Percentiles rank a stretch among this genome's conserved stretches.
phyloP scores from a whole-genome alignment of 169 alveolate species.

The Haemoproteus tartakovskyi region DNA sequence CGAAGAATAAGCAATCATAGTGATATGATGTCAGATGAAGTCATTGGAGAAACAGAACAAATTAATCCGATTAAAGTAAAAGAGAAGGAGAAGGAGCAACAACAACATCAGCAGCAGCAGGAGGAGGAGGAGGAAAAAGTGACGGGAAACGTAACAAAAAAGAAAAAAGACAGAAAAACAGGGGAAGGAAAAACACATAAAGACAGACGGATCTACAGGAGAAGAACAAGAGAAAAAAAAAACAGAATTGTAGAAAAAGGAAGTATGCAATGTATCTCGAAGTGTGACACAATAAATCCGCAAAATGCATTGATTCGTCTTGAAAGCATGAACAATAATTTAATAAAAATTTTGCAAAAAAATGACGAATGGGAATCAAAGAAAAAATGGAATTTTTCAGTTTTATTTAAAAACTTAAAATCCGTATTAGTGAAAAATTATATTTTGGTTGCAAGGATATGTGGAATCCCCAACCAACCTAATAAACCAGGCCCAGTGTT shows the following conservation, averaged over 20 bases:
- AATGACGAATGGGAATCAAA: constrained; percentile 48
- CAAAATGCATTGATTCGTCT: constrained; percentile 1
- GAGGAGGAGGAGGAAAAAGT: too few species aligned
- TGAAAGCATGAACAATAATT: constrained; percentile 20
- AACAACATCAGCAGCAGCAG: too few species aligned
- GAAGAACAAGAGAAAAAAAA: not conserved
- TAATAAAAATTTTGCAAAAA: constrained; percentile 28
- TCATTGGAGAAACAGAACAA: too few species aligned
- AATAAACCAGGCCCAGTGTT: constrained; percentile 64
- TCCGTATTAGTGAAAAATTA: constrained; percentile 37
- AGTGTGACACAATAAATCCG: not conserved
- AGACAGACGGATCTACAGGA: not conserved
- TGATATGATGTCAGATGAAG: too few species aligned
- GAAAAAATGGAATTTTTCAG: constrained; percentile 57
- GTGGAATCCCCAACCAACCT: constrained; percentile 63
- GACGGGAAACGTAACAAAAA: too few species aligned
- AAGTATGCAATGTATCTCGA: too few species aligned
- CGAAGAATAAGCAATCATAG: too few species aligned
- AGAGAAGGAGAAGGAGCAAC: too few species aligned
- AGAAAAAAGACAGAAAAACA: too few species aligned
- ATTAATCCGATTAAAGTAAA: too few species aligned
- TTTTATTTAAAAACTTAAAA: constrained; percentile 40
- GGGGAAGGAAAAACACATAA: not conserved
- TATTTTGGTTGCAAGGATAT: constrained; percentile 48
- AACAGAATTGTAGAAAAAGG: too few species aligned